Base-by-base conservation (phyloP, 2,329 filamentous ascomycete species). In the Claviceps sp. region DNA sequence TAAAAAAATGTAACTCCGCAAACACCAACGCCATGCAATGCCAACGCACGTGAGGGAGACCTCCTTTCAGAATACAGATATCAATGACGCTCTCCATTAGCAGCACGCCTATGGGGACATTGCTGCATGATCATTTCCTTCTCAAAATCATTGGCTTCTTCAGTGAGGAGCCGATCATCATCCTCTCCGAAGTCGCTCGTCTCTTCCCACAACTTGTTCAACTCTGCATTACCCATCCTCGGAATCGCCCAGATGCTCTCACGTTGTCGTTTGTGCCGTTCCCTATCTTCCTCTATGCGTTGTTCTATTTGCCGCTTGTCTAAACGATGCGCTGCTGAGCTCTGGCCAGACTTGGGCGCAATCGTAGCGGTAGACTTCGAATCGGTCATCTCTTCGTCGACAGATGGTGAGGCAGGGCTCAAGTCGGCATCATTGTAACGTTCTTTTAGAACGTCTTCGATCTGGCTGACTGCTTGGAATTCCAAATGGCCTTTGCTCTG, bases 211-310 rank as follows among this genome's bases (percentile, higher is more conserved):
- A 94, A 69, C 68, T 81, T 86, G 56, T 83, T 79, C 69, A 88
- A 83, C 68, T 97, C 91, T 11, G 71, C 70, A 38, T 83, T 78
- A 26, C 78, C 74, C 8, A 58, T 61, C 8, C 78, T 75, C 34
- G 80, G 80, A 2, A 95, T 82, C 0, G 89, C 88, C 93, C 94
- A 98, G 56, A 95, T 94, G 60, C 83, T 89, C 70, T 98, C 93
- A 22, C 93, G 74, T 61, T 91, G 73, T 44, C 91, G 75, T 74
- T 98, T 98, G 67, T 98, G 94, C 44, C 93, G 75, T 67, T 98
- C 93, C 3, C 93, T 76, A 67, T 98, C 93, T 68, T 98, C 94
- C 60, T 98, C 94, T 56, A 98, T 95, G 42, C 93, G 77, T 71
- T 97, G 90, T 69, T 97, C 90, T 50, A 96, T 86, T 69, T 95